phyloP scores from a whole-genome alignment of 169 alveolate species.

The Plasmodium blacklocki region DNA sequence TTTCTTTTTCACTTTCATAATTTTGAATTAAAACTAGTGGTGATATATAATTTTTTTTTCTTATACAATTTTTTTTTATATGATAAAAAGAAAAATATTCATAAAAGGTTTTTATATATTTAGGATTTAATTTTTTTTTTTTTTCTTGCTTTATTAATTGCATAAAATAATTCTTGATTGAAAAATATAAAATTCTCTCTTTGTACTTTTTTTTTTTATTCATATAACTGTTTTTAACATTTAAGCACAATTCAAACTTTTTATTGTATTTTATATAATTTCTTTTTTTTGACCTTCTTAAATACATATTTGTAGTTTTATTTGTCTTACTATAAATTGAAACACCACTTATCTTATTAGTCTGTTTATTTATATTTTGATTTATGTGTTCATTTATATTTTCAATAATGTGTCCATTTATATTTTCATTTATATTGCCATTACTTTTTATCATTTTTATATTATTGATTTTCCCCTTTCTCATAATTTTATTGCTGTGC shows the following conservation, averaged over 20 bases:
- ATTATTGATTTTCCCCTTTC: not conserved
- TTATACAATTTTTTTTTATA: slow-evolving; percentile 44
- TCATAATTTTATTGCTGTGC: not conserved
- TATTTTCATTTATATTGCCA: not conserved
- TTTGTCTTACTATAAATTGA: not conserved
- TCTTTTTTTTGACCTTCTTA: not conserved
- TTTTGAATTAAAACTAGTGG: slow-evolving; percentile 27
- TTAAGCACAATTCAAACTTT: slow-evolving; percentile 41
- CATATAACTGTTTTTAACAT: slow-evolving; percentile 12
- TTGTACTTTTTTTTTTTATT: slow-evolving; percentile 45
- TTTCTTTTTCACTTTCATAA: slow-evolving; percentile 12
- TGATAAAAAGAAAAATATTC: slow-evolving; percentile 67
- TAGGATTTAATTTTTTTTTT: slow-evolving; percentile 15
- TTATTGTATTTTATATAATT: slow-evolving; percentile 8
- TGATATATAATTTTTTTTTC: slow-evolving; percentile 73
- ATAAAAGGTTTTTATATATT: slow-evolving; percentile 61
- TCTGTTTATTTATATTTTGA: too few relatives aligned
- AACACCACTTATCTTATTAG: too few relatives aligned
- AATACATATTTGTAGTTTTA: not conserved
- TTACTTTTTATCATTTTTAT: not conserved
- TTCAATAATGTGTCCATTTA: not conserved
- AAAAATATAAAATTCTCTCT: slow-evolving; percentile 60
- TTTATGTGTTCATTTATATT: too few relatives aligned
- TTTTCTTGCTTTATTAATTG: slow-evolving; percentile 4
- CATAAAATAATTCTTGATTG: slow-evolving; percentile 29